Percentiles rank a stretch among this genome's conserved stretches.
Evolutionary conservation across 169 alveolate genomes (phyloP).

Genomic region (Miamiensis avidus): DNA sequence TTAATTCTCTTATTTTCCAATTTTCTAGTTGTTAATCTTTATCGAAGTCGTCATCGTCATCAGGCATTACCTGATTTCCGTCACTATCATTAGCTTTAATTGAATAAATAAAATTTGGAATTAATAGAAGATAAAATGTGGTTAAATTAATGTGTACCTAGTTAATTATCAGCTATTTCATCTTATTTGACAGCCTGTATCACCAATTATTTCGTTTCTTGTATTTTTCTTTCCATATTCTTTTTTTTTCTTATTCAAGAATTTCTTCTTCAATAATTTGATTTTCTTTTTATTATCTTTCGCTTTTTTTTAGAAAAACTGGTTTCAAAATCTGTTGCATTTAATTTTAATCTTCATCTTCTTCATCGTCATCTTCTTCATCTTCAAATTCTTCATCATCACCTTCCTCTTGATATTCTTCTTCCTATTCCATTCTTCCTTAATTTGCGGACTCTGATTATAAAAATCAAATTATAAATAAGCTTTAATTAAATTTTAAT

Average conservation of each 20-base stretch:
- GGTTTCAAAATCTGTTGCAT: conserved; percentile 23
- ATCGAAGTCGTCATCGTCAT: conserved; percentile 76
- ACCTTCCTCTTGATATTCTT: conserved; percentile 38
- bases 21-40: conserved; percentile 68
- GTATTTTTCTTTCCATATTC: conserved; percentile 36
- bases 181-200: conserved; percentile 13
- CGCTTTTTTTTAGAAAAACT: conserved; percentile 26
- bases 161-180: not conserved
- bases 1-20: conserved; percentile 84
- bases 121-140: not conserved
- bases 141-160: not conserved
- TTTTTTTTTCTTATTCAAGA: conserved; percentile 35
- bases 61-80: conserved; percentile 54
- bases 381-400: conserved; percentile 63
- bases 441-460: too few species aligned
- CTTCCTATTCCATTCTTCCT: too few species aligned
- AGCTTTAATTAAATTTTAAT: too few species aligned
- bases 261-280: conserved; percentile 28
- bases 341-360: conserved; percentile 37
- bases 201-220: conserved; percentile 24
- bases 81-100: conserved; percentile 17
- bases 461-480: too few species aligned
- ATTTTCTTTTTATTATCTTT: conserved; percentile 31
- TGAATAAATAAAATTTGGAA: not conserved
- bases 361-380: too few species aligned